Percentiles rank a stretch among this genome's conserved stretches.
These are phyloP conservation scores for Solanum paucissectum DNA, from an alignment of 257 asterid species.

Conservation along the genomic window DNA sequence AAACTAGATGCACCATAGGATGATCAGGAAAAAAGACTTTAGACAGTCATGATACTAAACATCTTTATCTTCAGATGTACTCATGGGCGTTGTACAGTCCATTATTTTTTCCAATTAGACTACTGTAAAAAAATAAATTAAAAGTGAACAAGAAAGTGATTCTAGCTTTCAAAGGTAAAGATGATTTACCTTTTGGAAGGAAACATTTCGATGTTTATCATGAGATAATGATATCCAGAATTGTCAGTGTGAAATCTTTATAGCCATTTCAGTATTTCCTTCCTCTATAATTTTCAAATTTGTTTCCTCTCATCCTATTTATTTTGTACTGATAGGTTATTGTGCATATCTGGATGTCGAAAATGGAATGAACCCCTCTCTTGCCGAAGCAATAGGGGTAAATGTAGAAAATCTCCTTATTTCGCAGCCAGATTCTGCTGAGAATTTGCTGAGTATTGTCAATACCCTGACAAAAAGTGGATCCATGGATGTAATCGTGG, in stretches of 20 bases:
- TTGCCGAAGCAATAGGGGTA: conserved; percentile 85
- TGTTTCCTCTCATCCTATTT: conserved; percentile 1
- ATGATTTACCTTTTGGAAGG: neutral
- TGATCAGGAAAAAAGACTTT: neutral
- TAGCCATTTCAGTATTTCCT: neutral
- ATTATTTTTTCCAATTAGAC: neutral
- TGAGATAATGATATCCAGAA: neutral
- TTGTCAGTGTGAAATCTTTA: neutral
- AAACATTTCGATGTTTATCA: neutral
- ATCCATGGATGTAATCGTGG: conserved; percentile 75
- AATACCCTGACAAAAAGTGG: conserved; percentile 90
- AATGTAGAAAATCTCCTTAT: conserved; percentile 71
- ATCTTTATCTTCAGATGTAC: neutral
- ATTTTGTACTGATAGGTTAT: conserved; percentile 43
- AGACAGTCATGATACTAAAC: neutral
- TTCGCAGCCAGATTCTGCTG: conserved; percentile 97
- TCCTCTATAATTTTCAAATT: neutral
- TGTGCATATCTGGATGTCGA: conserved; percentile 98
- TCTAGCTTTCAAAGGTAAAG: neutral
- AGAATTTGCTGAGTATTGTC: conserved; percentile 79
- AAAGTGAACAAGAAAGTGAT: neutral
- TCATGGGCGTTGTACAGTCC: neutral
- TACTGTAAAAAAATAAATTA: neutral
- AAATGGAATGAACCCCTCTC: conserved; percentile 73
- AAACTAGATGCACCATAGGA: neutral